Percentiles rank a stretch among this genome's conserved stretches.
phyloP scores from a whole-genome alignment of 179 eudicot genomes.

The Beta macrorhiza region DNA sequence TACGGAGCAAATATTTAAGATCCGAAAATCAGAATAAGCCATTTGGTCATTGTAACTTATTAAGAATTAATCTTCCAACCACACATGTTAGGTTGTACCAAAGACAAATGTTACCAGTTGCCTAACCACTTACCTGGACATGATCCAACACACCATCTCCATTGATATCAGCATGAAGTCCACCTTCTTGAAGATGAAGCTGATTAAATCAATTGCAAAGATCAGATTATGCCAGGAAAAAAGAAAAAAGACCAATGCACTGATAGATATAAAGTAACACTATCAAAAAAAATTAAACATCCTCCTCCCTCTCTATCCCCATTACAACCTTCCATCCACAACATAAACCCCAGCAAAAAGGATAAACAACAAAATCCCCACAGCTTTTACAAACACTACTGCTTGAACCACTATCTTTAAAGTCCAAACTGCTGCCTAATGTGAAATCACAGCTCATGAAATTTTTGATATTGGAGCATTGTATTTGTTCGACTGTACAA shows the following conservation, averaged over 20 bases:
- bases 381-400: not conserved
- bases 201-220: constrained; percentile 29
- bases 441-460: not conserved
- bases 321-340: not conserved
- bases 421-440: not conserved
- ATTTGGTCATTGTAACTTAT: not conserved
- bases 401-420: not conserved
- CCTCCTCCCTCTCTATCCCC: not conserved
- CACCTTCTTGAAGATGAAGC: constrained; percentile 99
- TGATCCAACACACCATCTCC: constrained; percentile 99
- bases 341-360: not conserved
- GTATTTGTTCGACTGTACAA: not conserved
- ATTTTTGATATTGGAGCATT: not conserved
- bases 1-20: not conserved
- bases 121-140: constrained; percentile 66
- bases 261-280: not conserved
- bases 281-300: too few relatives aligned
- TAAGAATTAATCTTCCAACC: not conserved
- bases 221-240: constrained; percentile 6
- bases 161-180: constrained; percentile 98
- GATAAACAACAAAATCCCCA: not conserved
- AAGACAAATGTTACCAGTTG: constrained; percentile 11
- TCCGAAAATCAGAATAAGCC: not conserved
- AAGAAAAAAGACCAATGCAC: not conserved
- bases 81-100: not conserved